Percentiles rank a stretch among this genome's conserved stretches.
Evolutionary conservation across 176 grass and related monocot genomes (phyloP).

Genomic region (Oryza rufipogon): DNA sequence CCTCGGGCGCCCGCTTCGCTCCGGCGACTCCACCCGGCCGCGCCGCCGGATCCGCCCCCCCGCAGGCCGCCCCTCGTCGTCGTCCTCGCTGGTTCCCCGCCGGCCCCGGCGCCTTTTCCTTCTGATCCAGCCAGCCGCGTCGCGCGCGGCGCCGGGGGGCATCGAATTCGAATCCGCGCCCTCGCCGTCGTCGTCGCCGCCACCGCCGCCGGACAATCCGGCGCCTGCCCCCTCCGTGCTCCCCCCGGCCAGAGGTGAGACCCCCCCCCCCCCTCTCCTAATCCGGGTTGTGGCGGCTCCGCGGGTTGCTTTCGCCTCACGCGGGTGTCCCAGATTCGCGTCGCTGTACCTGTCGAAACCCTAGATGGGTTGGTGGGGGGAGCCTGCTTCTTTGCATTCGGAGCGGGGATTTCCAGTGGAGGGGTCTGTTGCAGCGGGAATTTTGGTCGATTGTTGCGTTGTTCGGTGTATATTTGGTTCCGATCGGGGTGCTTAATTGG

Average conservation of each 20-base stretch:
- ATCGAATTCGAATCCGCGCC: too few species aligned
- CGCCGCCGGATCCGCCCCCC: too few species aligned
- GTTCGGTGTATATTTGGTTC: background rate
- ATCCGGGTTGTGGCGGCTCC: background rate
- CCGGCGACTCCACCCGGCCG: too few species aligned
- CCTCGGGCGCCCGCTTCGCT: too few species aligned
- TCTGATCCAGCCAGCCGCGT: too few species aligned
- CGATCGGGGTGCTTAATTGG: background rate
- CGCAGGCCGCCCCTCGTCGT: too few species aligned
- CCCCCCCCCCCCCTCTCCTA: background rate
- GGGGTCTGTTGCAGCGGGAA: background rate
- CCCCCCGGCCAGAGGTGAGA: conserved; percentile 18
- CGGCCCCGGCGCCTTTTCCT: too few species aligned
- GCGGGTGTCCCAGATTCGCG: conserved; percentile 39
- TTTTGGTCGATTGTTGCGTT: conserved; percentile 14
- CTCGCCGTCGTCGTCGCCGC: background rate
- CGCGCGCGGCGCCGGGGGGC: too few species aligned
- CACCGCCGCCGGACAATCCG: too few species aligned
- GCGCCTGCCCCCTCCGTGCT: background rate
- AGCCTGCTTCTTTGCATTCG: background rate
- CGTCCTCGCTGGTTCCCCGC: too few species aligned
- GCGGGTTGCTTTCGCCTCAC: background rate
- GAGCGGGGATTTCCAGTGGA: background rate
- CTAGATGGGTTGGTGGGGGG: conserved; percentile 2
- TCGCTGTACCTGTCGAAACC: conserved; percentile 4